Base-by-base conservation (phyloP, 129 eudicot species). In the Oenanthe sinensis region DNA sequence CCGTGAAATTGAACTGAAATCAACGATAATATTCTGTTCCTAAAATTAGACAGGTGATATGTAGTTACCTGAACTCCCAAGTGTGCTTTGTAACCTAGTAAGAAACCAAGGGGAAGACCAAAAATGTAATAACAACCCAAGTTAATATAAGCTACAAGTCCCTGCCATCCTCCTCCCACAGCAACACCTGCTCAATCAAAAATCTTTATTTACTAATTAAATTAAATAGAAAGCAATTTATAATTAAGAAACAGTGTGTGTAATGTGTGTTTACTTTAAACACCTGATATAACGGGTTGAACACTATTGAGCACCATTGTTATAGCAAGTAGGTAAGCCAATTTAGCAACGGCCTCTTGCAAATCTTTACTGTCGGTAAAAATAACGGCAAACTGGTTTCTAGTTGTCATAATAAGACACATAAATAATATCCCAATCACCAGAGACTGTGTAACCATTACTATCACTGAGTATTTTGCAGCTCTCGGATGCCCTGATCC, bases 131-230 rank as follows among this genome's bases (percentile, higher is more conserved):
- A 91, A 80, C 93, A 91, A 73, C 82, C 79, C 68, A 91, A 68
- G 77, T 91, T 91, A 46, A 91, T 88, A 71, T 80, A 91, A 75
- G 93, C 96, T 67, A 91, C 87, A 20, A 88, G 70, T 37, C 86
- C 96, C 75, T 91, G 96, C 96, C 93, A 91, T 70, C 96, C 96
- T 83, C 96, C 96, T 74, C 96, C 96, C 77, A 91, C 87, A 54
- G 96, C 96, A 63, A 91, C 96, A 63, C 96, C 96, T 91, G 79
- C 71, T 62, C 47, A 69, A 71, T 40, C 45, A n/a, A 43, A 42
- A 20, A 0, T 1, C 1, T 16, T 19, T 50, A 8, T 19, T 19
- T 50, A 50, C 60, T 50, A 17, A 16, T 50, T 13, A 20, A 22
- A 19, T 22, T 15, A 14, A 30, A 0, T 30, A 67, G 4, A 14